Conservation (phyloP, 2,329 filamentous ascomycete genomes). For the Aaosphaeria pasadenensis region DNA sequence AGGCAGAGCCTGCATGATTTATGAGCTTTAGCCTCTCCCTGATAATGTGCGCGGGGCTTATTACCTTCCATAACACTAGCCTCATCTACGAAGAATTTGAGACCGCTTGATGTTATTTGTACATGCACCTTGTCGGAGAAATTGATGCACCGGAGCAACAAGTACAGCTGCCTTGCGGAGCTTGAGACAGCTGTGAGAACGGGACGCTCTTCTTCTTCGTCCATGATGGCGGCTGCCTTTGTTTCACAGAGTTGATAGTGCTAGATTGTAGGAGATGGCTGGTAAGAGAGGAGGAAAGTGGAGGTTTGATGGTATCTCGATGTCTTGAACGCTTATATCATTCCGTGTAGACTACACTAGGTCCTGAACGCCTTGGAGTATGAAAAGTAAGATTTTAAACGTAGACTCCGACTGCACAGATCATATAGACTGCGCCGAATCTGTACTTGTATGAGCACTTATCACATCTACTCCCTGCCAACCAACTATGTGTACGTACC, state of each 20-base stretch:
- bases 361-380: conserved; percentile 23
- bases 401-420: conserved; percentile 98
- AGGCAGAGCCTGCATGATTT: conserved; percentile 62
- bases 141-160: conserved; percentile 60
- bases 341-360: conserved; percentile 37
- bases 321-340: conserved; percentile 32
- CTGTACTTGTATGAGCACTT: conserved; percentile 48
- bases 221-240: conserved; percentile 26
- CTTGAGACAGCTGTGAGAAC: conserved; percentile 74
- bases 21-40: conserved; percentile 7
- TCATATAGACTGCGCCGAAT: conserved; percentile 95
- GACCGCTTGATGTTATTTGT: conserved; percentile 80
- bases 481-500: conserved; percentile 58
- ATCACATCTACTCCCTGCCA: neutral
- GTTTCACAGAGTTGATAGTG: neutral
- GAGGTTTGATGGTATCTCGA: conserved; percentile 19
- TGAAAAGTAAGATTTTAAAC: conserved; percentile 57
- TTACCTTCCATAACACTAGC: conserved; percentile 86
- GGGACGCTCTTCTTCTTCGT: conserved; percentile 42
- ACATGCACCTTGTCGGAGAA: conserved; percentile 60
- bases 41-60: neutral
- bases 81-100: conserved; percentile 86
- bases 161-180: conserved; percentile 72
- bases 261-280: conserved; percentile 2
- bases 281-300: conserved; percentile 5